Evolutionary conservation across 192 early-diverging fungal species (phyloP), one percentile per base, ranked within the genome.

Genomic region (Backusella macrospora): DNA sequence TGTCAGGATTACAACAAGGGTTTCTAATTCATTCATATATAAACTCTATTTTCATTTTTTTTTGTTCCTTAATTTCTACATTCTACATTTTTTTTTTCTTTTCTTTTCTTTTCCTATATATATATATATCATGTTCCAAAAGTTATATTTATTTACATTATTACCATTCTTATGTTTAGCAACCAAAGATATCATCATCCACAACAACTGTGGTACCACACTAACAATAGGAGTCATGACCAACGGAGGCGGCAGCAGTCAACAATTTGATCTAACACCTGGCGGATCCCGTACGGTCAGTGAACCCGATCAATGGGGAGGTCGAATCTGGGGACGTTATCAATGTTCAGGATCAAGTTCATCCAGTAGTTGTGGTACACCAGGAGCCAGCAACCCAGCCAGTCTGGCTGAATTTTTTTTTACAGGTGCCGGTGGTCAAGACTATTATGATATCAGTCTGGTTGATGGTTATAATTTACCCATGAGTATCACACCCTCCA

Each of bases 391-490:
- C 14, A 73, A 73, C 39, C 78, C 78, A 34, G 78, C 74, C 5
- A 70, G 52, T 23, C 52, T 79, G 13, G 78, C 78, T 26, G 73
- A 79, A 37, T 79, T 79, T 46, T 69, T 73, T 5, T 78, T 78
- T 21, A 64, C 65, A 9, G 76, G 76, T 48, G 55, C 66, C 13
- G 39, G 48, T 48, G 76, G 72, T 8, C 46, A 69, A 39, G 78
- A 79, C 16, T 79, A 47, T 18, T 79, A 79, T 9, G 78, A 79
- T 63, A 63, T 79, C 34, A 71, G 68, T 21, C 38, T 75, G 13
- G 78, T 79, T 1, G 78, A 79, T 62, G 78, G 78, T 46, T 79
- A 68, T 26, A 79, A 79, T 40, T 21, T 79, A 40, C 78, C 78
- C 18, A 68, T 75, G 38, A 37, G 44, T 0, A 79, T 79, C 0